These are phyloP conservation scores for Prunus yedoensis DNA, from an alignment of 331 rosid genomes.

Conservation along the genomic window DNA sequence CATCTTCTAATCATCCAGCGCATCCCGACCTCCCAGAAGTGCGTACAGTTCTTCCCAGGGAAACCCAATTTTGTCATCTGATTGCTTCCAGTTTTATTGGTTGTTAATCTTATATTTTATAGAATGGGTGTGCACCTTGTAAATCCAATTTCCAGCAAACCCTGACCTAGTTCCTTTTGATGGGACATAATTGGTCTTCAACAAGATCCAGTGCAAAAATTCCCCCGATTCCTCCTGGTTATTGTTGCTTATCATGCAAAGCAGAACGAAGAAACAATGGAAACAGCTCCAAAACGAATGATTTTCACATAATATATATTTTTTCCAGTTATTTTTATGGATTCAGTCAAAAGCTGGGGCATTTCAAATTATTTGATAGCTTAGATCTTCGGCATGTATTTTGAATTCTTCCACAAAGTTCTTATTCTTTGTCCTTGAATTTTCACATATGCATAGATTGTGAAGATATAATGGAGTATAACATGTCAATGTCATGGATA, in stretches of 20 bases:
- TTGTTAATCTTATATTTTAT: not conserved
- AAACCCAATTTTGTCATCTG: constrained; percentile 1
- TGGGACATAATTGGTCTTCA: not conserved
- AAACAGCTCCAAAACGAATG: not conserved
- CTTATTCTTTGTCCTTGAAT: too few relatives aligned
- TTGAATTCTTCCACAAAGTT: too few relatives aligned
- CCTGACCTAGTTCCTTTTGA: not conserved
- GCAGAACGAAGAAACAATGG: not conserved
- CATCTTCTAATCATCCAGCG: not conserved
- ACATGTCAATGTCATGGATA: too few relatives aligned
- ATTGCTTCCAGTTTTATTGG: not conserved
- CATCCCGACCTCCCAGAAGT: not conserved
- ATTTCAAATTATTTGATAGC: not conserved
- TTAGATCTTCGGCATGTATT: too few relatives aligned
- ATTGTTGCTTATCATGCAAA: not conserved
- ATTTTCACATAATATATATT: not conserved
- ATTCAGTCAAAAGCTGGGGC: not conserved
- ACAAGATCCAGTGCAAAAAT: not conserved
- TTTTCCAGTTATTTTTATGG: not conserved
- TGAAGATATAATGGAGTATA: too few relatives aligned
- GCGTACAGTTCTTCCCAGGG: constrained; percentile 8
- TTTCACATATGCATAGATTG: too few relatives aligned
- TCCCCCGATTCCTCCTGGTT: not conserved
- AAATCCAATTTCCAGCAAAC: not conserved
- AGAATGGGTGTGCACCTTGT: not conserved